Evolutionary conservation across 2,329 filamentous ascomycete species (phyloP).

Genomic region (Ascochyta rabiei): DNA sequence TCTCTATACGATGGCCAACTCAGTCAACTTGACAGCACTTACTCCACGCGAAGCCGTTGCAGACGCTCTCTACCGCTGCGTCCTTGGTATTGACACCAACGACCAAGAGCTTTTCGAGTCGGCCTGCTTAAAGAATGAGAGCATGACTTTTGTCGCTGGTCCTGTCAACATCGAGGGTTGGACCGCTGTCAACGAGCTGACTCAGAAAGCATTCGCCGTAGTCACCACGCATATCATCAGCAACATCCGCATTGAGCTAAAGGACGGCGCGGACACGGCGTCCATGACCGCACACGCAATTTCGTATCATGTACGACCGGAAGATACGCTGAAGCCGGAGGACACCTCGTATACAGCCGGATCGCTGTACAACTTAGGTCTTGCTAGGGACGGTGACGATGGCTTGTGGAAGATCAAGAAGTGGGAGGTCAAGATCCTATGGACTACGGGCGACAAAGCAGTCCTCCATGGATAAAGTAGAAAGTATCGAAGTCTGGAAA

Average conservation of each 20-base stretch:
- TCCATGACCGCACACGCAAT: conserved; percentile 27
- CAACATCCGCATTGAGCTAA: conserved; percentile 29
- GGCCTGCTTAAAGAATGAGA: conserved; percentile 21
- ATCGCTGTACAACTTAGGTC: conserved; percentile 28
- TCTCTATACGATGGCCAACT: conserved; percentile 14
- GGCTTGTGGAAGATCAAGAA: conserved; percentile 34
- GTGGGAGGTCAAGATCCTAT: conserved; percentile 33
- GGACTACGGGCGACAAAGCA: conserved; percentile 28
- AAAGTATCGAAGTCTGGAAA: too few species aligned
- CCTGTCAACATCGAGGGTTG: conserved; percentile 23
- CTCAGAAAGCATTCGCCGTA: conserved; percentile 22
- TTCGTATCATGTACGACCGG: conserved; percentile 28
- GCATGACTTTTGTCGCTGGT: conserved; percentile 25
- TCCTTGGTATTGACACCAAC: conserved; percentile 33
- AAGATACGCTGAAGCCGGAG: conserved; percentile 25
- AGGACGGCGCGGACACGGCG: conserved; percentile 22
- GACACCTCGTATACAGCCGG: conserved; percentile 28
- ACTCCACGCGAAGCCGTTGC: conserved; percentile 29
- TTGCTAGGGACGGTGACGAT: conserved; percentile 24
- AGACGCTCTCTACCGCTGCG: conserved; percentile 32
- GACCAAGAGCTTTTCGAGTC: conserved; percentile 27
- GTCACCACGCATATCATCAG: conserved; percentile 32
- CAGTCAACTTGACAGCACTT: conserved; percentile 16
- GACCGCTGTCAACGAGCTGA: conserved; percentile 22
- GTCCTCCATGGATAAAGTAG: conserved; percentile 12